A percentile compares a stretch with the other conserved stretches of the same genome.
These are phyloP conservation scores for Thermochaetoides dissita DNA, from an alignment of 2,329 filamentous ascomycete species.

Conservation along the genomic window DNA sequence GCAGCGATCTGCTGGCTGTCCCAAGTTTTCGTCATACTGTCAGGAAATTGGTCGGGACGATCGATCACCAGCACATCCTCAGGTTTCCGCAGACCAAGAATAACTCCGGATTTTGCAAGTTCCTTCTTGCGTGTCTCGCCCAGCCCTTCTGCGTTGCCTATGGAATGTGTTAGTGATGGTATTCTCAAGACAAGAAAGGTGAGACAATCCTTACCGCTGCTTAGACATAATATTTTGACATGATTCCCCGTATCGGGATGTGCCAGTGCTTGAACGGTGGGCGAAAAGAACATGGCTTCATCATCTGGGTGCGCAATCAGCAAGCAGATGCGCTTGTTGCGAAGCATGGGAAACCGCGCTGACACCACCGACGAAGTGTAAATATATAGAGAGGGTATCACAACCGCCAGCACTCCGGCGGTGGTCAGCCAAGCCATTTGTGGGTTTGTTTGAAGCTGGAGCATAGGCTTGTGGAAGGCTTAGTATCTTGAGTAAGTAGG, in stretches of 20 bases:
- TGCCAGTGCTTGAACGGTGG: slow-evolving; percentile 73
- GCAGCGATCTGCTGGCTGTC: slow-evolving; percentile 53
- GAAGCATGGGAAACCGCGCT: slow-evolving; percentile 49
- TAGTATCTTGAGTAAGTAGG: too few species aligned
- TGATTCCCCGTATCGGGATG: slow-evolving; percentile 70
- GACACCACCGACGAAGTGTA: slow-evolving; percentile 34
- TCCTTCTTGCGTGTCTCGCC: slow-evolving; percentile 74
- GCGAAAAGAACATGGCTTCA: slow-evolving; percentile 98
- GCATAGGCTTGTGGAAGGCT: too few species aligned
- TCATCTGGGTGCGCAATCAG: slow-evolving; percentile 96
- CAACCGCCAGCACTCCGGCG: slow-evolving; percentile 25
- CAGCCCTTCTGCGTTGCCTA: slow-evolving; percentile 74
- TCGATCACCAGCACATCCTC: slow-evolving; percentile 81
- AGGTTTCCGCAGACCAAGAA: slow-evolving; percentile 58
- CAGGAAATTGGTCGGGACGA: slow-evolving; percentile 60
- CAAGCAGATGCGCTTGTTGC: slow-evolving; percentile 76
- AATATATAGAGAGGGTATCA: slow-evolving; percentile 36
- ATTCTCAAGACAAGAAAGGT: neutral
- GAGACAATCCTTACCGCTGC: slow-evolving; percentile 45
- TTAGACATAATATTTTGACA: slow-evolving; percentile 85
- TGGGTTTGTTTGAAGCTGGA: too few species aligned
- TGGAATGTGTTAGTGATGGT: neutral
- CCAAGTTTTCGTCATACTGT: slow-evolving; percentile 78
- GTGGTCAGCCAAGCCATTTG: slow-evolving; percentile 17
- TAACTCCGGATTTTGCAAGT: slow-evolving; percentile 63